These are phyloP conservation scores for Porodaedalea pini DNA, from an alignment of 1,284 basidiomycete genomes.

Conservation along the genomic window DNA sequence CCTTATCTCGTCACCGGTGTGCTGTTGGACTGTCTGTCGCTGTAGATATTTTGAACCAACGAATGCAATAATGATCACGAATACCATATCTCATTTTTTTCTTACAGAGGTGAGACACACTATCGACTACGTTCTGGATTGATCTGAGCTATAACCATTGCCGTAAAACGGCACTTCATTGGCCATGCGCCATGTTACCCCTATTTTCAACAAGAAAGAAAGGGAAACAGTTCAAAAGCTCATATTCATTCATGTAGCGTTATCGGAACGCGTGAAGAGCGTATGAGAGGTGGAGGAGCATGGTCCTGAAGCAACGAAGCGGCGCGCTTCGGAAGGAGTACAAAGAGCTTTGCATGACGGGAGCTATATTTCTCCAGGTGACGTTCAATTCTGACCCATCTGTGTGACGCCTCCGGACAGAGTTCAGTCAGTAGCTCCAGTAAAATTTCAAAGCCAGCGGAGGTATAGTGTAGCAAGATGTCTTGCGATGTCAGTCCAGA, in stretches of 20 bases:
- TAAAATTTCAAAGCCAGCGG: neutral
- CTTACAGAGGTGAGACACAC: neutral
- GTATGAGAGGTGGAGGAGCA: neutral
- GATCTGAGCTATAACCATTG: no score
- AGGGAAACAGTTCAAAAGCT: neutral
- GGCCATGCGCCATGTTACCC: no score
- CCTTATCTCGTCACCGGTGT: no score
- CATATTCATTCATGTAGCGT: neutral
- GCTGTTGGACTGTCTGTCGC: neutral
- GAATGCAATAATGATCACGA: neutral
- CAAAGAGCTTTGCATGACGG: neutral
- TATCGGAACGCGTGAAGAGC: neutral
- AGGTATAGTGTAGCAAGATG: neutral
- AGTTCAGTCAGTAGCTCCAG: neutral
- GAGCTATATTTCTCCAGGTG: slow-evolving; percentile 8
- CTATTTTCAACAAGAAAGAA: no score
- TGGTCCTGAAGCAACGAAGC: neutral
- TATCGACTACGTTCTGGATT: neutral
- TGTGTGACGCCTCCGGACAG: neutral
- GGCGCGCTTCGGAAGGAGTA: neutral
- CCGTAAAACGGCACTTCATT: no score
- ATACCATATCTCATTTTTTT: neutral
- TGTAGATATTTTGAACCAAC: neutral
- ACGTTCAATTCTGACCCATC: slow-evolving; percentile 3
- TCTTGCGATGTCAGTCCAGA: neutral